Evolutionary conservation across 2,329 filamentous ascomycete genomes (phyloP).

Genomic region (Aspergillus tamarii): DNA sequence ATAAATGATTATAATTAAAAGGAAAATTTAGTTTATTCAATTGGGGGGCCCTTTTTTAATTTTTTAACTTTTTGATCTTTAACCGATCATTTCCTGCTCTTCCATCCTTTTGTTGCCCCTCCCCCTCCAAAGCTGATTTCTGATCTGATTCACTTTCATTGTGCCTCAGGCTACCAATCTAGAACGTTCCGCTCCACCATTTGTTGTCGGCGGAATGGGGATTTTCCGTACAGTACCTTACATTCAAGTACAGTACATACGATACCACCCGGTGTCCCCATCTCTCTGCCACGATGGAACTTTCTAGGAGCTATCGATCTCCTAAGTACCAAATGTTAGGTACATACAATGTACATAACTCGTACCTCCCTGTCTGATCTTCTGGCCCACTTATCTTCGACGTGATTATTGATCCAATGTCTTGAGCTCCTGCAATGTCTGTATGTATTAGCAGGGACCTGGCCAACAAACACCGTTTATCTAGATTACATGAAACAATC

Average conservation of each 20-base stretch:
- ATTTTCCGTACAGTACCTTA: neutral
- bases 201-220: conserved; percentile 5
- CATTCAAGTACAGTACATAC: neutral
- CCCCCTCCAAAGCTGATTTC: neutral
- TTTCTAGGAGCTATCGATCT: neutral
- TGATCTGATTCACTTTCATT: neutral
- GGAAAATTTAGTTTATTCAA: too few species aligned
- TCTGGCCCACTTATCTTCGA: neutral
- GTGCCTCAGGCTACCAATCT: conserved; percentile 29
- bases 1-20: too few species aligned
- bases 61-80: neutral
- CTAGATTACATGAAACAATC: neutral
- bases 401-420: too few species aligned
- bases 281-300: neutral
- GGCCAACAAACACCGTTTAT: too few species aligned
- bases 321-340: too few species aligned
- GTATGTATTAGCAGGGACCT: too few species aligned
- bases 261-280: neutral
- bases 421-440: too few species aligned
- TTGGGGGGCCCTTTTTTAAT: neutral
- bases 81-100: neutral
- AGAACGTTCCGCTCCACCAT: conserved; percentile 38
- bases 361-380: neutral
- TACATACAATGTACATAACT: neutral
- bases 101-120: neutral